Conservation (phyloP, 306 rosid genomes). For the Hippophae tibetana region DNA sequence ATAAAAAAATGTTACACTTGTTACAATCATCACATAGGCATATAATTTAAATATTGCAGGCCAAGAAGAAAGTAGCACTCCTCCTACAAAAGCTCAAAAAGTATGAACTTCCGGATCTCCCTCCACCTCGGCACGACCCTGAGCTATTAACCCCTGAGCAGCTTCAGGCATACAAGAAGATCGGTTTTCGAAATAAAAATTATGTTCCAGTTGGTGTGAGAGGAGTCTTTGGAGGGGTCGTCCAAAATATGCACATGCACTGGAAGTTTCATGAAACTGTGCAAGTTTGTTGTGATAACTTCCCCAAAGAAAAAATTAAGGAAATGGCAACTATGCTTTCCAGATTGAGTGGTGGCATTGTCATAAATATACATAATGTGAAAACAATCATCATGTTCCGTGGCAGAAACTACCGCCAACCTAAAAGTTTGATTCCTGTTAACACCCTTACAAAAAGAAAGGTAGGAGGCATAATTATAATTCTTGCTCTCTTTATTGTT, state of each 20-base stretch:
- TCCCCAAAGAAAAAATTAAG: slow-evolving; percentile 91
- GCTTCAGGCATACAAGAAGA: slow-evolving; percentile 79
- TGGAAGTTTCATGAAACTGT: slow-evolving; percentile 99
- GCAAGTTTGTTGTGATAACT: slow-evolving; percentile 97
- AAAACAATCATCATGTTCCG: slow-evolving; percentile 98
- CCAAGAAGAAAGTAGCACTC: slow-evolving; percentile 93
- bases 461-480: slow-evolving; percentile 37
- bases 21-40: slow-evolving; percentile 5
- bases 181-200: slow-evolving; percentile 88
- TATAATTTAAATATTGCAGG: slow-evolving; percentile 41
- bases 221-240: slow-evolving; percentile 99
- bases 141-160: slow-evolving; percentile 85
- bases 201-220: slow-evolving; percentile 98
- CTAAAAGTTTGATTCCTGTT: slow-evolving; percentile 85
- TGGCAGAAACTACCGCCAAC: slow-evolving; percentile 96
- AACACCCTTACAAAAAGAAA: slow-evolving; percentile 98
- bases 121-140: slow-evolving; percentile 84
- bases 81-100: slow-evolving; percentile 88
- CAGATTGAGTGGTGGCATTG: slow-evolving; percentile 92
- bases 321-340: slow-evolving; percentile 97
- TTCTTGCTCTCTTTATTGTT: slow-evolving; percentile 3
- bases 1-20: not conserved
- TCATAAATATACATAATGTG: slow-evolving; percentile 67
- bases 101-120: slow-evolving; percentile 89
- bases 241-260: slow-evolving; percentile 97